Percentiles rank a stretch among this genome's conserved stretches.
These are phyloP conservation scores for Macrolepiota dolichaula DNA, from an alignment of 768 basidiomycete genomes.

Conservation along the genomic window DNA sequence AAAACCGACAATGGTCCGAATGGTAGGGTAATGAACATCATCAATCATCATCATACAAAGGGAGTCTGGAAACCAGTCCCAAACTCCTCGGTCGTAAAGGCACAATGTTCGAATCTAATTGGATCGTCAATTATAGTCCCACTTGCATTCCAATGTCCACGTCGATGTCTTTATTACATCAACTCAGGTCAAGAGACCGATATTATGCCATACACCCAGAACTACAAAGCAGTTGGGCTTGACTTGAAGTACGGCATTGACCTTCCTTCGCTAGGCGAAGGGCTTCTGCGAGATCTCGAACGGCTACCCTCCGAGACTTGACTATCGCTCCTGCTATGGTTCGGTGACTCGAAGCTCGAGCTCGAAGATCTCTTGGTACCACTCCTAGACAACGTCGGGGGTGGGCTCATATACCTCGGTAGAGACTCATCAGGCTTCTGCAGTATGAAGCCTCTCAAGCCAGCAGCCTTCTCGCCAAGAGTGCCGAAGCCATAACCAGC, in stretches of 20 bases:
- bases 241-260: conserved; percentile 14
- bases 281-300: neutral
- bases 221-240: conserved; percentile 13
- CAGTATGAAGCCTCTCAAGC: conserved; percentile 57
- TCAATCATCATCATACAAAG: conserved; percentile 5
- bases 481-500: conserved; percentile 75
- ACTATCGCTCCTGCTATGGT: conserved; percentile 4
- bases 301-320: conserved; percentile 1
- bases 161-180: neutral
- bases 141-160: neutral
- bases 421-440: conserved; percentile 60
- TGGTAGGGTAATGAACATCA: neutral
- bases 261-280: neutral
- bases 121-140: neutral
- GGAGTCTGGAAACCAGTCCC: conserved; percentile 9
- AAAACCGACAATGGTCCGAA: neutral
- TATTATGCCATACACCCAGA: neutral
- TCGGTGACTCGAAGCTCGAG: conserved; percentile 11
- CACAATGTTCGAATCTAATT: conserved; percentile 4
- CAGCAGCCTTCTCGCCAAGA: conserved; percentile 73
- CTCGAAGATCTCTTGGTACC: conserved; percentile 10
- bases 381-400: conserved; percentile 18
- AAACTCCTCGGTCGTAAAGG: conserved; percentile 1
- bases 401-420: conserved; percentile 48
- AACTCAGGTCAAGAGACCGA: neutral